A percentile compares a stretch with the other conserved stretches of the same genome.
phyloP scores from a whole-genome alignment of 1,139 yeast species.

The Suhomyces bolitotheri region DNA sequence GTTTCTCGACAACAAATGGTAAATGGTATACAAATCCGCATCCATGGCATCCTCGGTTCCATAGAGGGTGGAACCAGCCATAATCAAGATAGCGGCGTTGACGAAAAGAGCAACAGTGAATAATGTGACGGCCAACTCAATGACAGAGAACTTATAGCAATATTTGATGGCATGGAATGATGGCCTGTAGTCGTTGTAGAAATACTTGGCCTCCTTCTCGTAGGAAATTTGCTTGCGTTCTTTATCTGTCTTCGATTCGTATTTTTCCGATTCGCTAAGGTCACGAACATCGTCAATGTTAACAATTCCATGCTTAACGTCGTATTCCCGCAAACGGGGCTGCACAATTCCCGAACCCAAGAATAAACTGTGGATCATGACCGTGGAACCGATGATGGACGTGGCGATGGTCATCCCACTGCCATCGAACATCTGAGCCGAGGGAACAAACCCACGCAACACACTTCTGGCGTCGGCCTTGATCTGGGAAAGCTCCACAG shows the following conservation, averaged over 20 bases:
- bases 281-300: slow-evolving; percentile 22
- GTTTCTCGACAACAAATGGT: slow-evolving; percentile 58
- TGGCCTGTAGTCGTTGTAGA: slow-evolving; percentile 53
- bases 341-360: slow-evolving; percentile 76
- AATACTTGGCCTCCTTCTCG: slow-evolving; percentile 17
- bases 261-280: slow-evolving; percentile 1
- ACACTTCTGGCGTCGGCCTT: slow-evolving; percentile 50
- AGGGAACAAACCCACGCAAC: slow-evolving; percentile 73
- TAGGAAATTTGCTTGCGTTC: slow-evolving; percentile 14
- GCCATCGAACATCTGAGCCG: slow-evolving; percentile 58
- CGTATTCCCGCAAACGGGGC: slow-evolving; percentile 67
- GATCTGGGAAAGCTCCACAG: slow-evolving; percentile 61
- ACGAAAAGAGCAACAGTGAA: slow-evolving; percentile 75
- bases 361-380: slow-evolving; percentile 78
- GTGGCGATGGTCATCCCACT: slow-evolving; percentile 73
- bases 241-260: slow-evolving; percentile 13
- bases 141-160: slow-evolving; percentile 62
- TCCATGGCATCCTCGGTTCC: slow-evolving; percentile 62
- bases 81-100: slow-evolving; percentile 70
- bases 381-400: slow-evolving; percentile 79
- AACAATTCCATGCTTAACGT: slow-evolving; percentile 46
- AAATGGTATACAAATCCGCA: slow-evolving; percentile 76
- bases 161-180: slow-evolving; percentile 66
- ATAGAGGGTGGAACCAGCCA: slow-evolving; percentile 68
- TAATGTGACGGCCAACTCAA: slow-evolving; percentile 63